phyloP scores from a whole-genome alignment of 805 yeast genomes.

The Isabelozyma rhagii region DNA sequence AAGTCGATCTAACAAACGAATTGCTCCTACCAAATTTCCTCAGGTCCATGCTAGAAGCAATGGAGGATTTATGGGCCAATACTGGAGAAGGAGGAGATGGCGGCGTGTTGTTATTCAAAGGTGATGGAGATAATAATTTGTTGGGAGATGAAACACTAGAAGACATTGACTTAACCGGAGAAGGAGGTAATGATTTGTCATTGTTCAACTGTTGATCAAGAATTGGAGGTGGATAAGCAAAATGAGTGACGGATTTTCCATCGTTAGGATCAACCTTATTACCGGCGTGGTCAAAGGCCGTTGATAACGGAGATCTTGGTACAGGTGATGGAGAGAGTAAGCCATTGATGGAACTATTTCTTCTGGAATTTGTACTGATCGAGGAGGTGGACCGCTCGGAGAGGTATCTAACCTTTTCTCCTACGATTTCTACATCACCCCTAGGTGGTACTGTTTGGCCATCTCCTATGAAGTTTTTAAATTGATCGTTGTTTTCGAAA shows the following conservation, averaged over 20 bases:
- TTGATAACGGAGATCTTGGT: neutral
- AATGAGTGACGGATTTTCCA: neutral
- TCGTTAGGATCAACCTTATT: neutral
- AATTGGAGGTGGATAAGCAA: neutral
- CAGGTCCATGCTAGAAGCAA: neutral
- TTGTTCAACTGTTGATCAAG: neutral
- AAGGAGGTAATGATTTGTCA: neutral
- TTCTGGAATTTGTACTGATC: slow-evolving; percentile 4
- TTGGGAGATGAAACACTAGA: neutral
- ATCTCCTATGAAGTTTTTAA: slow-evolving; percentile 15
- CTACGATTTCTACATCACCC: slow-evolving; percentile 15
- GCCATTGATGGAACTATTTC: neutral
- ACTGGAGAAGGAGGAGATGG: neutral
- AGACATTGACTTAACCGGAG: neutral
- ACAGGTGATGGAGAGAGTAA: neutral
- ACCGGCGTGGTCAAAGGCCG: neutral
- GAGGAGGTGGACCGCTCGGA: slow-evolving; percentile 16
- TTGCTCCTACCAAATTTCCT: neutral
- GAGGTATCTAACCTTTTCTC: slow-evolving; percentile 9
- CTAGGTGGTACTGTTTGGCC: slow-evolving; percentile 22
- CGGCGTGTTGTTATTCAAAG: neutral
- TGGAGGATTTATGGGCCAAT: neutral
- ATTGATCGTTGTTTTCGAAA: slow-evolving; percentile 8
- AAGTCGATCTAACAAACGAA: slow-evolving; percentile 5
- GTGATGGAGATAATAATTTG: neutral